Base-by-base conservation (phyloP, 2,329 filamentous ascomycete species). In the Botrytis galanthina region DNA sequence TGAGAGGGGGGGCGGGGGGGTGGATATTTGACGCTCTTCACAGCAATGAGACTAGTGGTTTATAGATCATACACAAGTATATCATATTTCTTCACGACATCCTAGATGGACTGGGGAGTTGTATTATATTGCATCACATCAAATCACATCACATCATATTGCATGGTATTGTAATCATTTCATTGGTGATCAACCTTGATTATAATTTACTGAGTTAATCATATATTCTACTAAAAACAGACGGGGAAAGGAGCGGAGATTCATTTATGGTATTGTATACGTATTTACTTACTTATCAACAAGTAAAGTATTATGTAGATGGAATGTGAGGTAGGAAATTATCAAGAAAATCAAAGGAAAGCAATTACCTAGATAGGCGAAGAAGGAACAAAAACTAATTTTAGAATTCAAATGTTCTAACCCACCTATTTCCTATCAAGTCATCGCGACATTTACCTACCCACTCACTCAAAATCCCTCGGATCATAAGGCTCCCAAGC, bases 241-340 rank as follows among this genome's bases (percentile, higher is more conserved):
- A n/a, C 3, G 1, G 10, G 26, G 10, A 14, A n/a, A 12, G 4
- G 5, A 5, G 5, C 6, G 5, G 12, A 16, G 2, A 0, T n/a
- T 54, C 1, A 7, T n/a, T 5, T 51, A 5, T 51, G 12, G 1
- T n/a, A n/a, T 54, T n/a, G 10, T 51, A n/a, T n/a, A n/a, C 12
- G 0, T 10, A 26, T 8, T 12, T 14, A 54, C 5, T 7, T 16
- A 54, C 26, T 54, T 7, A n/a, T 6, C 9, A n/a, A n/a, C 2
- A n/a, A 4, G 5, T 16, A 54, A 54, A 54, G 5, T 3, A 7
- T 16, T 9, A 0, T n/a, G 3, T 7, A n/a, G 12, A 5, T n/a
- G 1, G 5, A 14, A 7, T 16, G 48, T 7, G 26, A n/a, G 26
- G 0, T n/a, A 3, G 26, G 7, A n/a, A 6, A 16, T 0, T 1